Base-by-base conservation (phyloP, 352 stramenopile genomes). In the Albugo laibachii region DNA sequence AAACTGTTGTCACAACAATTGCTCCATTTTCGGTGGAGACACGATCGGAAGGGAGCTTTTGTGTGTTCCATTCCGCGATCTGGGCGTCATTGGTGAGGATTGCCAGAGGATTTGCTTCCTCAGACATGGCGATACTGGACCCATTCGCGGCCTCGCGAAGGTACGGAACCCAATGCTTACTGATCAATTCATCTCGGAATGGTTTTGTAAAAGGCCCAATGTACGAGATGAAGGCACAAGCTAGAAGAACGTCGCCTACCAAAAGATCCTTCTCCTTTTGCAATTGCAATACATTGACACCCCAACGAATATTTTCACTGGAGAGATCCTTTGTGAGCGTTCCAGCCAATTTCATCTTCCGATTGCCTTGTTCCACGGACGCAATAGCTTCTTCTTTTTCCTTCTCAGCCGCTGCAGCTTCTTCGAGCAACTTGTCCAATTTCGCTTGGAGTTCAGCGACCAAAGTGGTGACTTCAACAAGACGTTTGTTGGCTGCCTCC, bases 231-330 rank as follows among this genome's bases (percentile, higher is more conserved):
- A 97, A 97, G 11, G 86, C 83, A 11, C 83, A 93, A 5, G 85
- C 86, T 5, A 97, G 58, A 3, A 97, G 64, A 43, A 96, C 85
- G 55, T 97, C 91, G 16, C 92, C 92, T 0, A 93, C 91, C 11
- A 97, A 56, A 13, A 96, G 47, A 40, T 94, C 75, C 44, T 93
- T 95, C 38, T 97, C 79, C 34, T 80, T 75, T 48, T 94, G 76
- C 18, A 97, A 73, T 43, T 88, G 72, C 39, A 94, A 58, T 8
- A 97, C 85, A 57, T 95, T 96, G 55, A 93, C 83, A 12, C 74
- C 84, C 92, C 92, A 97, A 31, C 84, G 80, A 14, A 95, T 86
- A 54, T 97, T 97, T 63, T 98, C 92, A 10, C 83, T 95, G 2
- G 84, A 93, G 11, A 98, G 58, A 49, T 95, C 92, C 45, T 85